These are phyloP conservation scores for Lipomyces yamanashiensis DNA, from an alignment of 805 yeast genomes.

Conservation along the genomic window DNA sequence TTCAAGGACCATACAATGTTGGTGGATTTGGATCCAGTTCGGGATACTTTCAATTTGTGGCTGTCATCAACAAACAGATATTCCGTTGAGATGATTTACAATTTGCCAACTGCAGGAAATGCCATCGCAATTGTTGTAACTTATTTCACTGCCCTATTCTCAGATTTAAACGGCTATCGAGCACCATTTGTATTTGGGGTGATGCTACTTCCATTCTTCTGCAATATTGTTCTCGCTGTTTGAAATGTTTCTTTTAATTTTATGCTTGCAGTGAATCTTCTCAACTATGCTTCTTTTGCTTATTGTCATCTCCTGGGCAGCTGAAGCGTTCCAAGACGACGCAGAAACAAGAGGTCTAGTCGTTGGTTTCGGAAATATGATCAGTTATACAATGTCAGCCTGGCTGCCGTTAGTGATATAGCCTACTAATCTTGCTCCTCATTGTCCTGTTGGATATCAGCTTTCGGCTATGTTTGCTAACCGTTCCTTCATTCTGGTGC, in stretches of 20 bases:
- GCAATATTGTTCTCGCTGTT: slow-evolving; percentile 57
- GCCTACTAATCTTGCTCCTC: slow-evolving; percentile 44
- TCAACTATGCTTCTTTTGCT: slow-evolving; percentile 1
- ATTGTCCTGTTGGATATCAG: slow-evolving; percentile 38
- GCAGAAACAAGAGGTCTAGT: slow-evolving; percentile 40
- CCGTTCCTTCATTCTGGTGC: slow-evolving; percentile 20
- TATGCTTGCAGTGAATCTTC: slow-evolving; percentile 6
- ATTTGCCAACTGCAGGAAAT: slow-evolving; percentile 55
- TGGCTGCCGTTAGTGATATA: slow-evolving; percentile 51
- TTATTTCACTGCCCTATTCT: slow-evolving; percentile 43
- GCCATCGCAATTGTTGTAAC: slow-evolving; percentile 50
- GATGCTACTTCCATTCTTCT: slow-evolving; percentile 59
- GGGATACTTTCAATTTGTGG: slow-evolving; percentile 57
- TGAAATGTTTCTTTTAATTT: slow-evolving; percentile 52
- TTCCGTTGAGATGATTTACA: slow-evolving; percentile 53
- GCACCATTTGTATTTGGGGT: slow-evolving; percentile 47
- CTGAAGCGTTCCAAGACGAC: slow-evolving; percentile 40
- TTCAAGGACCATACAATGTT: slow-evolving; percentile 23
- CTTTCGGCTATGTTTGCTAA: slow-evolving; percentile 12
- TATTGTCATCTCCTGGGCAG: slow-evolving; percentile 34
- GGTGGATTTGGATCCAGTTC: slow-evolving; percentile 22
- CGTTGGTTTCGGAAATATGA: slow-evolving; percentile 43
- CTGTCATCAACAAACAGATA: slow-evolving; percentile 53
- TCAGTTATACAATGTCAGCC: slow-evolving; percentile 45
- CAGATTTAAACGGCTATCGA: slow-evolving; percentile 47